A percentile compares a stretch with the other conserved stretches of the same genome.
These are phyloP conservation scores for Naematelia encephala DNA, from an alignment of 768 basidiomycete species.

Conservation along the genomic window DNA sequence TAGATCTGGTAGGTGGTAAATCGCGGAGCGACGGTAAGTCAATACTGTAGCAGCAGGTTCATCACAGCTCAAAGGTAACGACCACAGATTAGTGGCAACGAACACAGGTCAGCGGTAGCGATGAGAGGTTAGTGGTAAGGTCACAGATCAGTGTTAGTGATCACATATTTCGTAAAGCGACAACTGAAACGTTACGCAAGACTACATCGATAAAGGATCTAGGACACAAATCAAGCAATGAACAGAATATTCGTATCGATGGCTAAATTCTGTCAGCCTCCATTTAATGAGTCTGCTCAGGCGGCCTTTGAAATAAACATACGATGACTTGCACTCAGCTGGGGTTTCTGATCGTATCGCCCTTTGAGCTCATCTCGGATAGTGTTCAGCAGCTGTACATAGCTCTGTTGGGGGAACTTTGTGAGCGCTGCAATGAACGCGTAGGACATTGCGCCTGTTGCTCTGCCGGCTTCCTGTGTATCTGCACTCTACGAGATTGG, in stretches of 20 bases:
- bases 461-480: constrained; percentile 53
- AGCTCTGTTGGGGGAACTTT: constrained; percentile 51
- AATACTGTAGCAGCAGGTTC: too few relatives aligned
- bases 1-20: too few relatives aligned
- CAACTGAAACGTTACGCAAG: too few relatives aligned
- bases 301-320: constrained; percentile 10
- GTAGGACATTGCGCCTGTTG: constrained; percentile 56
- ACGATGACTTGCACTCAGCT: constrained; percentile 42
- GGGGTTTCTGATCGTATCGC: constrained; percentile 53
- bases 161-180: too few relatives aligned
- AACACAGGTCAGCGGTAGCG: too few relatives aligned
- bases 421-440: constrained; percentile 51
- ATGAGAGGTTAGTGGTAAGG: too few relatives aligned
- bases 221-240: constrained; percentile 33
- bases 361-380: constrained; percentile 51
- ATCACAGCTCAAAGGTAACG: too few relatives aligned
- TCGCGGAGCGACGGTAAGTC: too few relatives aligned
- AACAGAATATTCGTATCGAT: constrained; percentile 38
- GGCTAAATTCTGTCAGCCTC: constrained; percentile 23
- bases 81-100: too few relatives aligned
- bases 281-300: background rate
- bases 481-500: constrained; percentile 49
- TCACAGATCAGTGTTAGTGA: too few relatives aligned
- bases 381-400: constrained; percentile 49
- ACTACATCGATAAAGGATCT: too few relatives aligned